Evolutionary conservation across 305 asterid species (phyloP).

Genomic region (Fraxinus paxiana): DNA sequence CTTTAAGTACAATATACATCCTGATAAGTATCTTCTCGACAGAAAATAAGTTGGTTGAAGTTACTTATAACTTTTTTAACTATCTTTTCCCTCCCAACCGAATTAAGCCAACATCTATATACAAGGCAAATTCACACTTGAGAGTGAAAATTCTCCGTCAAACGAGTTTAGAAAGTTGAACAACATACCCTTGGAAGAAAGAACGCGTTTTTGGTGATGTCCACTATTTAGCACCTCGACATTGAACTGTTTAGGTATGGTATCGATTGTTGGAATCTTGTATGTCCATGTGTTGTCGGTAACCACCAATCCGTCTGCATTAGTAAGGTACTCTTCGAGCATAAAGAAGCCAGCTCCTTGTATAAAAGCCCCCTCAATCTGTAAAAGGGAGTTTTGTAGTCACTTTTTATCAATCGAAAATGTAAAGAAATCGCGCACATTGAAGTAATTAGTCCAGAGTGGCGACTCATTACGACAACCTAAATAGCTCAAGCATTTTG

Average conservation of each 20-base stretch:
- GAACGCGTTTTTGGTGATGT: constrained; percentile 53
- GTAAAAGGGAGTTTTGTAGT: constrained; percentile 6
- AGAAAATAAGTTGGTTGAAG: neutral
- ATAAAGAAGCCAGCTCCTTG: constrained; percentile 81
- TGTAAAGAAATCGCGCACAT: neutral
- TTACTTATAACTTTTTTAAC: neutral
- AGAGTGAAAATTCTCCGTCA: neutral
- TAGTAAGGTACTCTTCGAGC: constrained; percentile 63
- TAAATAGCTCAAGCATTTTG: neutral
- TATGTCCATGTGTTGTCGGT: constrained; percentile 65
- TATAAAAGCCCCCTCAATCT: constrained; percentile 79
- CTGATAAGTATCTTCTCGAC: neutral
- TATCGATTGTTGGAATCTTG: constrained; percentile 78
- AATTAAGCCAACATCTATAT: neutral
- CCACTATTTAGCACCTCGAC: constrained; percentile 60
- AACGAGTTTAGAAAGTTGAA: neutral
- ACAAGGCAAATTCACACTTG: neutral
- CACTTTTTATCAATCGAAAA: neutral
- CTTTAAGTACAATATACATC: neutral
- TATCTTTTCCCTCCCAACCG: neutral
- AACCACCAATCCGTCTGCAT: constrained; percentile 53
- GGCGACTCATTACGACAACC: neutral
- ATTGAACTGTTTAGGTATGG: constrained; percentile 61
- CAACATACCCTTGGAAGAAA: constrained; percentile 69
- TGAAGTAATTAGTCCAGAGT: neutral